phyloP scores from a whole-genome alignment of 768 basidiomycete genomes.

The Boletus patriciae region DNA sequence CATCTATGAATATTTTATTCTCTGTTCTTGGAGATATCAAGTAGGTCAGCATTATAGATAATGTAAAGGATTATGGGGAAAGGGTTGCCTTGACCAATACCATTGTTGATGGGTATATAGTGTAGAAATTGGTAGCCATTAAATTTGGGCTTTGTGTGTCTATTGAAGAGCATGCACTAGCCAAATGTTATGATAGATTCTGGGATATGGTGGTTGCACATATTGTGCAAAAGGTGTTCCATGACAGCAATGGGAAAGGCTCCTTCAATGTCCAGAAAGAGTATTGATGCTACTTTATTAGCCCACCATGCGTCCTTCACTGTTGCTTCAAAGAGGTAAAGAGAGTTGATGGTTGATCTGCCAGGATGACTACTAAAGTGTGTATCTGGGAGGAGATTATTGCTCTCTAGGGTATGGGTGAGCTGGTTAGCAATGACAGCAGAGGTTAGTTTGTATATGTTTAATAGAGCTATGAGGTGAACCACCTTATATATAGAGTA shows the following conservation, averaged over 20 bases:
- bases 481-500: no score
- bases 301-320: neutral
- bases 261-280: conserved; percentile 1
- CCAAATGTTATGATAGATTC: no score
- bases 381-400: neutral
- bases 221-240: no score
- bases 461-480: no score
- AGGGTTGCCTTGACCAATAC: conserved; percentile 38
- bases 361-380: neutral
- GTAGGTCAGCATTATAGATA: conserved; percentile 33
- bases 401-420: neutral
- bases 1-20: no score
- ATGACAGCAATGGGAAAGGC: conserved; percentile 9
- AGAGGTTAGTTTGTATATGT: no score
- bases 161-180: no score
- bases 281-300: neutral
- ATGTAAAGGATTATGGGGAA: conserved; percentile 32
- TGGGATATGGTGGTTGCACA: no score
- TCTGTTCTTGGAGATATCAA: neutral
- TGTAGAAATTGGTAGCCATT: no score
- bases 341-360: neutral
- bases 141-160: no score
- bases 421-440: neutral
- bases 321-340: neutral
- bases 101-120: conserved; percentile 15